Percentiles rank a stretch among this genome's conserved stretches.
Evolutionary conservation across 139 green algal genomes (phyloP).

Genomic region (Micromonas pusilla): DNA sequence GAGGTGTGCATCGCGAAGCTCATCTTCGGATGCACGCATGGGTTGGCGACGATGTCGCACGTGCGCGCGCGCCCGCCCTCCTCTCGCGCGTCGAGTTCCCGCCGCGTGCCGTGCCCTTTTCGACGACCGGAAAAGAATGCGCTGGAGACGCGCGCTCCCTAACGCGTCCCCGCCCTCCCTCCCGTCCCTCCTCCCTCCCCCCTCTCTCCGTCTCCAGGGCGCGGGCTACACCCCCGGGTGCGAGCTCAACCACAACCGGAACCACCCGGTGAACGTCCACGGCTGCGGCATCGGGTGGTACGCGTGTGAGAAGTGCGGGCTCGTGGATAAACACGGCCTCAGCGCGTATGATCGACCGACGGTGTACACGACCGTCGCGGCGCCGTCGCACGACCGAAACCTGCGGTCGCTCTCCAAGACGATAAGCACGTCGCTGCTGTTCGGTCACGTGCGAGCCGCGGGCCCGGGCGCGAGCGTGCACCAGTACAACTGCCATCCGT

Average conservation of each 20-base stretch:
- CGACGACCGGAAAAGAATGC: too few relatives aligned
- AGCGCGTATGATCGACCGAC: conserved; percentile 44
- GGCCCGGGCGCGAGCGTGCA: conserved; percentile 84
- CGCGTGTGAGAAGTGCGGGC: not conserved
- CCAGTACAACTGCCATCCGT: conserved; percentile 78
- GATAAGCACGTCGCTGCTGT: conserved; percentile 75
- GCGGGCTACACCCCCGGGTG: conserved; percentile 16
- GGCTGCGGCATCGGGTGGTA: conserved; percentile 29
- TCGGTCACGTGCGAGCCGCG: conserved; percentile 83
- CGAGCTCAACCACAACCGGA: not conserved
- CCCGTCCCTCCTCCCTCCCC: not conserved
- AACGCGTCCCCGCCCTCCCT: too few relatives aligned
- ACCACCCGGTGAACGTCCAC: conserved; percentile 27
- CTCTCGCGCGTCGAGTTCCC: not conserved
- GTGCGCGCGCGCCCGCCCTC: too few relatives aligned
- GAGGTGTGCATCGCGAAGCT: conserved; percentile 23
- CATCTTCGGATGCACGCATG: conserved; percentile 18
- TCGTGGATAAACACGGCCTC: conserved; percentile 6
- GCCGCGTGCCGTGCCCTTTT: too few relatives aligned
- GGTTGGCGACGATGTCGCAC: conserved; percentile 11
- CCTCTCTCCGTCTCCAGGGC: too few relatives aligned
- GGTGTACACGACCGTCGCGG: conserved; percentile 81
- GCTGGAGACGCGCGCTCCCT: too few relatives aligned
- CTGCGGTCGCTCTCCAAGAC: conserved; percentile 72
- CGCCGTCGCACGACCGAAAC: conserved; percentile 90